Evolutionary conservation across 352 stramenopile species (phyloP).

Genomic region (Phytophthora citrophthora): DNA sequence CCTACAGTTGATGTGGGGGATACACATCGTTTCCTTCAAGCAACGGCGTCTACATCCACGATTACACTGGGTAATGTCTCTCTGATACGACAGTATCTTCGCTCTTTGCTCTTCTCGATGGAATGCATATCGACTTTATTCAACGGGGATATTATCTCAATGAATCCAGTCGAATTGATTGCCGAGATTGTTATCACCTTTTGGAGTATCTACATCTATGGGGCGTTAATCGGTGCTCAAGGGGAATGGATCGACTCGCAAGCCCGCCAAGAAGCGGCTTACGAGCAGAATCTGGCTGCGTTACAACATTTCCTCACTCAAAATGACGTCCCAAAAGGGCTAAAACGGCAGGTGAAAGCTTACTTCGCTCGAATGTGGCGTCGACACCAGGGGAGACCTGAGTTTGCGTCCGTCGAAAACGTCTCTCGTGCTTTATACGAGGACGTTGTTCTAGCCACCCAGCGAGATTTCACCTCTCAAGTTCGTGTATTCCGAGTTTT

Average conservation of each 20-base stretch:
- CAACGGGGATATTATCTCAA: constrained; percentile 42
- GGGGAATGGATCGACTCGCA: constrained; percentile 54
- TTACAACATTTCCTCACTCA: constrained; percentile 66
- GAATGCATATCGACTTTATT: constrained; percentile 70
- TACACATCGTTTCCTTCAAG: constrained; percentile 3
- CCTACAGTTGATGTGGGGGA: constrained; percentile 1
- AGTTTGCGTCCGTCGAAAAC: constrained; percentile 50
- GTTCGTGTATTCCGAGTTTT: constrained; percentile 58
- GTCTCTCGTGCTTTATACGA: constrained; percentile 62
- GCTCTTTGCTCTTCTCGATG: constrained; percentile 63
- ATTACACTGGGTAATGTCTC: constrained; percentile 41
- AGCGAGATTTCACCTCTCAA: constrained; percentile 51
- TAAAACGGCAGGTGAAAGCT: constrained; percentile 72
- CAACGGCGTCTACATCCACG: too few species aligned
- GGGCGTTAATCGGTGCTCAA: constrained; percentile 33
- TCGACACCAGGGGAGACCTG: constrained; percentile 49
- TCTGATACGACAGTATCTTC: constrained; percentile 59
- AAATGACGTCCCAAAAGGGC: constrained; percentile 62
- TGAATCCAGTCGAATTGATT: constrained; percentile 64
- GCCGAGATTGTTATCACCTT: constrained; percentile 62
- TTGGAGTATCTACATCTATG: constrained; percentile 68
- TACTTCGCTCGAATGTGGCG: constrained; percentile 73
- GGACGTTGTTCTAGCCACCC: constrained; percentile 62
- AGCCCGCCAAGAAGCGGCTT: constrained; percentile 48
- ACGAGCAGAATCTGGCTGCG: constrained; percentile 67